phyloP scores from a whole-genome alignment of 2,329 filamentous ascomycete species.

The Aspergillus sp. region DNA sequence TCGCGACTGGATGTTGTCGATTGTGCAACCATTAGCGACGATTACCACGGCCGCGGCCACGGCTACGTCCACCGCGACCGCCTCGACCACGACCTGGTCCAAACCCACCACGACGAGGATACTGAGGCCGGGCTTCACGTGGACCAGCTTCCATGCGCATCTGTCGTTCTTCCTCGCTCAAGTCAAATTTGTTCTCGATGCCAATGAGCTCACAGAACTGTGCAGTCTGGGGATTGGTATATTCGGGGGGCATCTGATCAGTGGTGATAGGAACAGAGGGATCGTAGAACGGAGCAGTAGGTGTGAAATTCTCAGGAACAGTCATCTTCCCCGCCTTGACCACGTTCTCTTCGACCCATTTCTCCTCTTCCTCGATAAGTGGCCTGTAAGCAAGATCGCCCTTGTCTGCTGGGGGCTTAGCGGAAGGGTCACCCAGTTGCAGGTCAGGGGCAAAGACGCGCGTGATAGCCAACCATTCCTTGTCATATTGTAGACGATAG shows the following conservation, averaged over 20 bases:
- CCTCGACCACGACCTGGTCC: constrained; percentile 16
- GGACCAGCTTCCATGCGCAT: constrained; percentile 60
- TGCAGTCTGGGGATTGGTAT: constrained; percentile 83
- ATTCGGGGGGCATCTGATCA: constrained; percentile 68
- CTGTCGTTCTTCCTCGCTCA: constrained; percentile 67
- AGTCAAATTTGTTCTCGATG: constrained; percentile 73
- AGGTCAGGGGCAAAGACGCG: constrained; percentile 71
- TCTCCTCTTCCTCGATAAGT: constrained; percentile 65
- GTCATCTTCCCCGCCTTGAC: constrained; percentile 59
- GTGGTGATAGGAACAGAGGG: constrained; percentile 56
- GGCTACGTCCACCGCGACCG: constrained; percentile 20
- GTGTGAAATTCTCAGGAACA: constrained; percentile 74
- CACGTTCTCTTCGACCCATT: constrained; percentile 80
- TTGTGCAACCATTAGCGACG: not conserved
- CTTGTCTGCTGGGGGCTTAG: constrained; percentile 56
- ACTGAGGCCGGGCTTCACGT: constrained; percentile 17
- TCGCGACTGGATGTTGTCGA: too few relatives aligned
- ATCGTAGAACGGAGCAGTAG: constrained; percentile 71
- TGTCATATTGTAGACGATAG: constrained; percentile 73
- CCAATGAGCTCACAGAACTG: constrained; percentile 75
- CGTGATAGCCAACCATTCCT: constrained; percentile 93
- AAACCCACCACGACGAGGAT: constrained; percentile 17
- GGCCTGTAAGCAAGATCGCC: constrained; percentile 67
- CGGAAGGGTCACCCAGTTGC: constrained; percentile 58
- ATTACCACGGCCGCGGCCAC: constrained; percentile 12